phyloP scores from a whole-genome alignment of 768 basidiomycete species.

The Termitomyces sp. region DNA sequence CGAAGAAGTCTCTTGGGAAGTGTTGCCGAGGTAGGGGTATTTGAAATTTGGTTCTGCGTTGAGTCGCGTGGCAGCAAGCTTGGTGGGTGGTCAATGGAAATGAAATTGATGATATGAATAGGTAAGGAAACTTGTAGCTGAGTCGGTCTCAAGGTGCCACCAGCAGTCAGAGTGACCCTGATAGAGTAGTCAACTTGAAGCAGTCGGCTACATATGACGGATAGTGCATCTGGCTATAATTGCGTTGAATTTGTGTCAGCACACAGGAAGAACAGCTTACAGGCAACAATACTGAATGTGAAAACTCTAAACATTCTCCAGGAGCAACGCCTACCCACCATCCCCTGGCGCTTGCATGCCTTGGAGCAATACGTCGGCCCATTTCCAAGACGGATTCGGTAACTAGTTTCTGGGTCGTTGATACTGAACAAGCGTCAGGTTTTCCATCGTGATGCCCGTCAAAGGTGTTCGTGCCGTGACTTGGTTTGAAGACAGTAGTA shows the following conservation, averaged over 20 bases:
- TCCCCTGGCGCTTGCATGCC: slow-evolving; percentile 75
- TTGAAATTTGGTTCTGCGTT: background rate
- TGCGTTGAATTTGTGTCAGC: background rate
- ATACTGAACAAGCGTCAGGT: background rate
- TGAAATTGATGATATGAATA: background rate
- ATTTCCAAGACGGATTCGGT: slow-evolving; percentile 63
- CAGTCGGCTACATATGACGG: slow-evolving; percentile 61
- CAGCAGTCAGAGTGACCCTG: slow-evolving; percentile 57
- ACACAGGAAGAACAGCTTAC: slow-evolving; percentile 40
- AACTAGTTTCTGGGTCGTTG: slow-evolving; percentile 48
- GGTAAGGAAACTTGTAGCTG: background rate
- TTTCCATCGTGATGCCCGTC: background rate
- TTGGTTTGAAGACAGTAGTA: background rate
- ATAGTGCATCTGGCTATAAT: slow-evolving; percentile 59
- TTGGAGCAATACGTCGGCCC: slow-evolving; percentile 56
- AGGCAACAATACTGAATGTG: slow-evolving; percentile 67
- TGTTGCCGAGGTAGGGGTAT: background rate
- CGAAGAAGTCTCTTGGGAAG: background rate
- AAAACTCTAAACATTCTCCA: slow-evolving; percentile 56
- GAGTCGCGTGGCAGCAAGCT: background rate
- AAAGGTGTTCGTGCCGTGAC: background rate
- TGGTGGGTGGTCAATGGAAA: background rate
- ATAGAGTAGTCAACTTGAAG: slow-evolving; percentile 76
- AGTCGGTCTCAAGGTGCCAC: slow-evolving; percentile 46
- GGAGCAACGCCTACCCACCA: slow-evolving; percentile 85